A percentile compares a stretch with the other conserved stretches of the same genome.
Conservation (phyloP, 305 asterid genomes). For the Plantago lanceolata region DNA sequence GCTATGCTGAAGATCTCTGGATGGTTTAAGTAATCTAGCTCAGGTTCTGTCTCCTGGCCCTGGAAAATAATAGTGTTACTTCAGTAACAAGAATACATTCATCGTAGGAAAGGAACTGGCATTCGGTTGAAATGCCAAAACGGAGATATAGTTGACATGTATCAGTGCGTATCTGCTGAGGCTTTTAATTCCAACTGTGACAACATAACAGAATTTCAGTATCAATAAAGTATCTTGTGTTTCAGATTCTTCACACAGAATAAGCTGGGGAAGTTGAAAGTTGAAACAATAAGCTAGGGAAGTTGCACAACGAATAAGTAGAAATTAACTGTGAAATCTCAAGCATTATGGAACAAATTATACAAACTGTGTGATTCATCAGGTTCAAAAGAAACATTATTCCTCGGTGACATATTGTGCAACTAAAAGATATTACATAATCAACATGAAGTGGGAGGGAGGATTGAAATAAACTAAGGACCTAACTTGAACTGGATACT, state of each 20-base stretch:
- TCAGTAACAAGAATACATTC: conserved; percentile 6
- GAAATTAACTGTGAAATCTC: too few relatives aligned
- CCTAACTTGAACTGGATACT: too few relatives aligned
- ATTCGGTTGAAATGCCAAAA: not conserved
- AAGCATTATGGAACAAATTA: too few relatives aligned
- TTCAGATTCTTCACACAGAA: not conserved
- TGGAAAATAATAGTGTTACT: not conserved
- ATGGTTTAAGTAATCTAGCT: conserved; percentile 28
- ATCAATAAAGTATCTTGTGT: not conserved
- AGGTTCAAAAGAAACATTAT: too few relatives aligned
- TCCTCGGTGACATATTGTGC: too few relatives aligned
- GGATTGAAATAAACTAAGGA: too few relatives aligned
- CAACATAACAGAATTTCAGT: not conserved
- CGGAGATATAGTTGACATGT: not conserved
- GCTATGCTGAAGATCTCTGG: conserved; percentile 43
- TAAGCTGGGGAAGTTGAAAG: too few relatives aligned
- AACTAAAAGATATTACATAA: too few relatives aligned
- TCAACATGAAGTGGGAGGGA: too few relatives aligned
- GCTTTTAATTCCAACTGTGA: not conserved
- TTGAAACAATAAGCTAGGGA: not conserved
- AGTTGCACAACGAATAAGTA: too few relatives aligned
- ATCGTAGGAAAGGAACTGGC: not conserved
- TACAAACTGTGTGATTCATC: too few relatives aligned
- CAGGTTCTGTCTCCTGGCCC: not conserved
- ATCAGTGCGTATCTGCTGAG: not conserved